Percentiles rank a stretch among this genome's conserved stretches.
Conservation (phyloP, 371 early-diverging fungal genomes). For the Apophysomyces elegans region DNA sequence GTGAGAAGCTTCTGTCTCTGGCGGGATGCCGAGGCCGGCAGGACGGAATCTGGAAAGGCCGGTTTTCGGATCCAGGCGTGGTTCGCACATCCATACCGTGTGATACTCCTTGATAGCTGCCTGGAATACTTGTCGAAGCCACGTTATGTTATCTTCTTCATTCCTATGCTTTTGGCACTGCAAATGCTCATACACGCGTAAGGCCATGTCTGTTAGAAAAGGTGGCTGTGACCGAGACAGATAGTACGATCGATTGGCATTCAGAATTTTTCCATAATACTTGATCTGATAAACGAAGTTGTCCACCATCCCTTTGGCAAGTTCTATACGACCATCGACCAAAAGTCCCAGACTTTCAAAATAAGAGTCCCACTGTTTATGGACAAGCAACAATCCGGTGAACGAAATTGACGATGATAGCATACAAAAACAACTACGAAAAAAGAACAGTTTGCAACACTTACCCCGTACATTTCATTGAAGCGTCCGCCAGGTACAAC, state of each 20-base stretch:
- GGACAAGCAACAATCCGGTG: too few relatives aligned
- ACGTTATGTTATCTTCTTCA: slow-evolving; percentile 51
- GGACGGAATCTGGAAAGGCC: slow-evolving; percentile 83
- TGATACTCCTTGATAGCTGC: slow-evolving; percentile 90
- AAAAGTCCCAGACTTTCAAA: slow-evolving; percentile 88
- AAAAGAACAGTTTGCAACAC: too few relatives aligned
- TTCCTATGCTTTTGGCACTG: slow-evolving; percentile 36
- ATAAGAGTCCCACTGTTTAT: slow-evolving; percentile 81
- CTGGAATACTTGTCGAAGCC: slow-evolving; percentile 70
- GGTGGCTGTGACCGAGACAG: slow-evolving; percentile 94
- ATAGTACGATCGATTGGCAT: slow-evolving; percentile 95
- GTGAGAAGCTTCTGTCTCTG: slow-evolving; percentile 92
- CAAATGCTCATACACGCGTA: slow-evolving; percentile 69
- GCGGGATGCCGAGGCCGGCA: slow-evolving; percentile 91
- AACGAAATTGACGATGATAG: too few relatives aligned
- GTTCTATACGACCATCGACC: slow-evolving; percentile 75
- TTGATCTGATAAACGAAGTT: slow-evolving; percentile 92
- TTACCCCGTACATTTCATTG: slow-evolving; percentile 93
- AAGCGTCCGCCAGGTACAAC: slow-evolving; percentile 96
- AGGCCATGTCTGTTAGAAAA: slow-evolving; percentile 92
- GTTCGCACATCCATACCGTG: slow-evolving; percentile 83
- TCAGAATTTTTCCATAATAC: slow-evolving; percentile 94
- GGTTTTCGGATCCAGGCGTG: slow-evolving; percentile 71
- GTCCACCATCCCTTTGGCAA: slow-evolving; percentile 91
- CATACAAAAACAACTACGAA: too few relatives aligned